Evolutionary conservation across 805 yeast genomes (phyloP), one percentile per base, ranked within the genome.

Genomic region (Groenewaldozyma tartarivorans): DNA sequence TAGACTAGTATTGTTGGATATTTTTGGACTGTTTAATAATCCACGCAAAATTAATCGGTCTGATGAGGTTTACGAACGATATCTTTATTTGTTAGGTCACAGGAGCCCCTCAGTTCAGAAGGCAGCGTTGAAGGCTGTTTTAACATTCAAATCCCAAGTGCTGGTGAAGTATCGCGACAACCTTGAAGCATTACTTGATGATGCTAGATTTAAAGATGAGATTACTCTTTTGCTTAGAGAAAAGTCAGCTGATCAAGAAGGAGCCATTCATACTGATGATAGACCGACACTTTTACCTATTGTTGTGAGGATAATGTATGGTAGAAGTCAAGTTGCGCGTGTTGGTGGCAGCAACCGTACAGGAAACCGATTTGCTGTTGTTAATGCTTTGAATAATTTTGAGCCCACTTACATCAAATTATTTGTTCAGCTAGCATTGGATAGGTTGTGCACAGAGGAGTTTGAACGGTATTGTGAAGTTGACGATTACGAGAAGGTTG

Each of bases 201-300:
- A 86, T 46, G 74, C 83, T 2, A 64, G 80, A 15, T 88, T 86
- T 64, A 75, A 86, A 44, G 98, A 92, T 60, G 96, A 88, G 60
- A 64, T 88, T 22, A 67, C 82, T 17, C 72, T 70, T 15, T 70
- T 92, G 31, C 62, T 84, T 16, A 68, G 72, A 16, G 68, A 67
- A 30, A 24, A 24, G 13, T 64, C 70, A 17, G 75, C 71, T 4
- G 71, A 76, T 5, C 67, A 62, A 3, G 62, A 61, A 15, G 51
- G 45, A 6, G 59, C 69, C 2, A 68, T 87, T 40, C 85, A 81
- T 47, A 68, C 66, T 5, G 66, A 66, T 2, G 96, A 92, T 55
- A 63, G 71, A 13, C 64, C 57, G 2, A 58, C 47, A 1, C 69
- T 90, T 2, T 74, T 86, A 73, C 92, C 94, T 1, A 53, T 83